These are phyloP conservation scores for Hibiscus mutabilis DNA, from an alignment of 345 rosid genomes.

Conservation along the genomic window DNA sequence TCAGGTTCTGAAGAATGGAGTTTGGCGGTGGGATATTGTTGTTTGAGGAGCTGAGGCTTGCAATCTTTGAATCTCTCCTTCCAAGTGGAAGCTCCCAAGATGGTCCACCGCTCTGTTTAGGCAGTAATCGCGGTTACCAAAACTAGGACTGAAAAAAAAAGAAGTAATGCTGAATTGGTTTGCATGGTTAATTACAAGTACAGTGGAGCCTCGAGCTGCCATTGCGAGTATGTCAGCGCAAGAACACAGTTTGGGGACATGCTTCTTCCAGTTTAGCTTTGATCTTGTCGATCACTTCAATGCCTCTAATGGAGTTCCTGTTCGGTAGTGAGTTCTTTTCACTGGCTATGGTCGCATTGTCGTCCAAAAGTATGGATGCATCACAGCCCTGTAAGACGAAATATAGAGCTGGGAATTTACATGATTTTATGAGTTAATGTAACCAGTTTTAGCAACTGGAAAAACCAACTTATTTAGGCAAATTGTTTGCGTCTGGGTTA, in stretches of 20 bases:
- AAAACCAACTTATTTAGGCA: neutral
- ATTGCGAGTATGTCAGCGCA: conserved; percentile 84
- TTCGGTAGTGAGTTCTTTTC: conserved; percentile 79
- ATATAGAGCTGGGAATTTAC: neutral
- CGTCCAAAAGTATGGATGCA: conserved; percentile 81
- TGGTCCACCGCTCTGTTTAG: conserved; percentile 77
- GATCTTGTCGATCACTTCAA: conserved; percentile 77
- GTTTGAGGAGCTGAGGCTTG: conserved; percentile 65
- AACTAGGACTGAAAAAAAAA: neutral
- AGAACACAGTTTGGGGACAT: conserved; percentile 79
- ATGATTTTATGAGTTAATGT: neutral
- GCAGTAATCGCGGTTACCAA: neutral
- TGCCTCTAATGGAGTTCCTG: conserved; percentile 77
- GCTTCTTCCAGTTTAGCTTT: conserved; percentile 68
- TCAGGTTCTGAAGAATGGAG: conserved; percentile 72
- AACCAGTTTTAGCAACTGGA: neutral
- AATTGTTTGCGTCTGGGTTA: neutral
- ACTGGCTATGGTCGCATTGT: conserved; percentile 43
- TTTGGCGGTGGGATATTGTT: conserved; percentile 80
- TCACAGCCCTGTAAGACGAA: conserved; percentile 66
- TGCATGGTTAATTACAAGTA: conserved; percentile 21
- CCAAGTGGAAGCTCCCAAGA: conserved; percentile 85
- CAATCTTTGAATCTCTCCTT: conserved; percentile 72
- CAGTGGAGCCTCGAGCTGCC: conserved; percentile 74
- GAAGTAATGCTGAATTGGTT: neutral